These are phyloP conservation scores for Phytophthora multivora DNA, from an alignment of 352 stramenopile genomes.

Conservation along the genomic window DNA sequence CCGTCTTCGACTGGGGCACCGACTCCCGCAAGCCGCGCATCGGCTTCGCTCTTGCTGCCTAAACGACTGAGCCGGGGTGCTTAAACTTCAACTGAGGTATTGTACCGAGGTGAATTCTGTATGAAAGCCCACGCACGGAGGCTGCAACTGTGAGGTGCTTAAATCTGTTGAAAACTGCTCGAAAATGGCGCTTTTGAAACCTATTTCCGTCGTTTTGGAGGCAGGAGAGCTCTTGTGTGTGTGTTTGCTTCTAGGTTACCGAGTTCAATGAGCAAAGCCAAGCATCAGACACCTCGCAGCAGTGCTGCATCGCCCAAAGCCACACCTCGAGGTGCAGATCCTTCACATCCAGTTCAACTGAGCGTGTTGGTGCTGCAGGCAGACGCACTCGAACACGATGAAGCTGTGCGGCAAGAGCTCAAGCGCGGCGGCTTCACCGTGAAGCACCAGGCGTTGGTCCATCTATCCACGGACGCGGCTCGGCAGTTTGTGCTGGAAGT, in stretches of 20 bases:
- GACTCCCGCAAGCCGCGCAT: slow-evolving; percentile 78
- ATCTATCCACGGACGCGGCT: slow-evolving; percentile 44
- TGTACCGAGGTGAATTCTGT: slow-evolving; percentile 5
- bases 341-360: slow-evolving; percentile 25
- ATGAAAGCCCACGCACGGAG: background rate
- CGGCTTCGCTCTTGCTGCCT: slow-evolving; percentile 82
- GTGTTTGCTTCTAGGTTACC: slow-evolving; percentile 4
- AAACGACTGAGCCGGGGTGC: slow-evolving; percentile 17
- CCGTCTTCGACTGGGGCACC: slow-evolving; percentile 92
- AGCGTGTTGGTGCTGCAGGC: slow-evolving; percentile 63
- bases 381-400: slow-evolving; percentile 59
- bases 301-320: slow-evolving; percentile 19
- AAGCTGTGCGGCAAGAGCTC: slow-evolving; percentile 56
- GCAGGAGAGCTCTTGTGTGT: background rate
- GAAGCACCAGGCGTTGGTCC: slow-evolving; percentile 50
- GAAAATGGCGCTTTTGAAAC: slow-evolving; percentile 26
- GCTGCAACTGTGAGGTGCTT: slow-evolving; percentile 7
- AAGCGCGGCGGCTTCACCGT: slow-evolving; percentile 49
- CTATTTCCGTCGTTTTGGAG: slow-evolving; percentile 18
- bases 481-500: slow-evolving; percentile 46
- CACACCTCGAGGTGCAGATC: slow-evolving; percentile 20
- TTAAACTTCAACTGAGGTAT: slow-evolving; percentile 10
- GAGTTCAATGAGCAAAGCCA: slow-evolving; percentile 26
- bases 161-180: slow-evolving; percentile 28
- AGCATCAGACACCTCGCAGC: slow-evolving; percentile 22